Evolutionary conservation across 306 rosid genomes (phyloP).

Genomic region (Cucurbita ficifolia): DNA sequence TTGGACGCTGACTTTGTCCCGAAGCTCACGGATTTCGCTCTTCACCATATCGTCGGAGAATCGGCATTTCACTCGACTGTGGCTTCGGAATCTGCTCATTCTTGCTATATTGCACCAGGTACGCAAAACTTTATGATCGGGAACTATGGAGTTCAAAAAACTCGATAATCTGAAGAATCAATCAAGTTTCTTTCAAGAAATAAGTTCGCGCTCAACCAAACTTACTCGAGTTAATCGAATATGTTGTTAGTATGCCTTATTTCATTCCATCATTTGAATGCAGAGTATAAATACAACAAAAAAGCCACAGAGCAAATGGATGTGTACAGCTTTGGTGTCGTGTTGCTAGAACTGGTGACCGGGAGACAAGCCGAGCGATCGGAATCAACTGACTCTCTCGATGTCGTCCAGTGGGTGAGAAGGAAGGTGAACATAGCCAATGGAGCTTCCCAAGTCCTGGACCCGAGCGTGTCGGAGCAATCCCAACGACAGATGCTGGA

Average conservation of each 20-base stretch:
- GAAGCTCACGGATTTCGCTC: conserved; percentile 80
- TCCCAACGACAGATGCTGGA: conserved; percentile 44
- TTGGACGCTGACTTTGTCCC: conserved; percentile 73
- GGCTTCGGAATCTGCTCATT: conserved; percentile 59
- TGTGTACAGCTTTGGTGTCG: conserved; percentile 82
- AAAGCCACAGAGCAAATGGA: conserved; percentile 67
- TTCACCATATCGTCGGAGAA: conserved; percentile 67
- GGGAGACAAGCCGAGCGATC: conserved; percentile 64
- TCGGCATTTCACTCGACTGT: conserved; percentile 59
- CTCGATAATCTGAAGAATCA: neutral
- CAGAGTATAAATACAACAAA: conserved; percentile 70
- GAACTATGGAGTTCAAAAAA: neutral
- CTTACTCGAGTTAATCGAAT: neutral
- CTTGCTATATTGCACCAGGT: conserved; percentile 93
- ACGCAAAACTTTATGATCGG: neutral
- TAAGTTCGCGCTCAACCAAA: neutral
- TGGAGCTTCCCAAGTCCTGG: conserved; percentile 64
- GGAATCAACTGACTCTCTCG: conserved; percentile 39
- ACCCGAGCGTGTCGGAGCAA: conserved; percentile 32
- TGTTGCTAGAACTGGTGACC: conserved; percentile 68
- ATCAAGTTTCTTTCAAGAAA: neutral
- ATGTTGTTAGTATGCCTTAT: neutral
- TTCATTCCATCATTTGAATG: conserved; percentile 16
- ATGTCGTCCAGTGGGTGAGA: conserved; percentile 85
- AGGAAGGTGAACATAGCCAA: conserved; percentile 78